phyloP scores from a whole-genome alignment of 192 early-diverging fungal genomes.

The Chytriomyces sp. region DNA sequence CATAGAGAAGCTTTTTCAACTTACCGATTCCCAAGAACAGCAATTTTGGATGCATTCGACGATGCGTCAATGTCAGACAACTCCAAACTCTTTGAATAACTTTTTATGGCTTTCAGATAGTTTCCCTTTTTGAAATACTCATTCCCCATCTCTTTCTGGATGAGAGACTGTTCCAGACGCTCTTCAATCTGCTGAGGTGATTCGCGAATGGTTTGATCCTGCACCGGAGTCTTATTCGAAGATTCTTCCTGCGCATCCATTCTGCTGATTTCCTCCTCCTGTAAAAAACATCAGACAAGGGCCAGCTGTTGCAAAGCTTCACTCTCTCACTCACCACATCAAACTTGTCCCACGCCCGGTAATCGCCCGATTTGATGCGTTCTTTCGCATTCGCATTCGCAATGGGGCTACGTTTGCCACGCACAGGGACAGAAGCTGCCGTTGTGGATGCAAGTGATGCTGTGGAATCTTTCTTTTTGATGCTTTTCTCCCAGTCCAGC shows the following conservation, averaged over 20 bases:
- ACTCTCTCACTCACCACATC: slow-evolving; percentile 39
- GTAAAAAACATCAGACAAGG: neutral
- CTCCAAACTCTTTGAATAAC: slow-evolving; percentile 64
- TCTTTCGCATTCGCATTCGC: neutral
- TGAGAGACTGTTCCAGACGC: slow-evolving; percentile 43
- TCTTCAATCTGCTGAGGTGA: slow-evolving; percentile 12
- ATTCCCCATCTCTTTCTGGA: slow-evolving; percentile 65
- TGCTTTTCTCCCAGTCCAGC: slow-evolving; percentile 52
- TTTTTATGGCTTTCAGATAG: slow-evolving; percentile 45
- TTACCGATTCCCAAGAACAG: neutral
- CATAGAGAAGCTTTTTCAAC: neutral
- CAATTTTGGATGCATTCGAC: neutral
- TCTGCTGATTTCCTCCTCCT: too few species aligned
- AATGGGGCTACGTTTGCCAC: neutral
- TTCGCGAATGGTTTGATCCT: neutral
- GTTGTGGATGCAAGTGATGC: neutral
- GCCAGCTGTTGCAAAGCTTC: neutral
- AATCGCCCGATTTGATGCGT: slow-evolving; percentile 39
- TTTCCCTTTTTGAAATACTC: slow-evolving; percentile 56
- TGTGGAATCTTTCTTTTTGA: slow-evolving; percentile 43
- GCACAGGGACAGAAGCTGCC: neutral
- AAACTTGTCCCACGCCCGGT: slow-evolving; percentile 54
- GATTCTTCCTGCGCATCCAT: too few species aligned
- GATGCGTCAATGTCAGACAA: slow-evolving; percentile 43
- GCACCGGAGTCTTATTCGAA: neutral